Evolutionary conservation across 2,329 filamentous ascomycete species (phyloP).

Genomic region (Fusarium vanettenii): DNA sequence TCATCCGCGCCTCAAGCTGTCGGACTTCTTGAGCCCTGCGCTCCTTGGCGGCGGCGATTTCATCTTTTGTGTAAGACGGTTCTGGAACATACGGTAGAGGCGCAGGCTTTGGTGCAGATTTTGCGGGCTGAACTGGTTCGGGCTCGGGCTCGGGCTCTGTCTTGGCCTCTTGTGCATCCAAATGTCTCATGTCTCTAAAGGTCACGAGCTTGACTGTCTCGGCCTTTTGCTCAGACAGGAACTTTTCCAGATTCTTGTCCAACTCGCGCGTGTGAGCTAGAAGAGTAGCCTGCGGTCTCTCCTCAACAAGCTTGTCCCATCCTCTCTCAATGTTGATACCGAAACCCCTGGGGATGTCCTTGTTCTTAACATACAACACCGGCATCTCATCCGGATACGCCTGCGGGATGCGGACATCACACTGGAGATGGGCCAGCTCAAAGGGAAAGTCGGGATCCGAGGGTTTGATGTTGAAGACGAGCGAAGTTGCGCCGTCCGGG

Average conservation of each 20-base stretch:
- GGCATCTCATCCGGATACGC: constrained; percentile 71
- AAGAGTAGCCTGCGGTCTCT: constrained; percentile 67
- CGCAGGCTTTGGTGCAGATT: constrained; percentile 26
- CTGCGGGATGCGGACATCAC: constrained; percentile 72
- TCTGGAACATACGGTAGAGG: constrained; percentile 53
- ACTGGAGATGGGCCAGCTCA: constrained; percentile 76
- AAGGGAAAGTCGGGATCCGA: constrained; percentile 89
- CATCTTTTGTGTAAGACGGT: constrained; percentile 65
- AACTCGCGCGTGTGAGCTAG: constrained; percentile 75
- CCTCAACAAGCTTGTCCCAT: constrained; percentile 73
- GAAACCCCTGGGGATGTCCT: constrained; percentile 77
- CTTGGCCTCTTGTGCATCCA: constrained; percentile 43
- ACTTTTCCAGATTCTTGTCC: constrained; percentile 77
- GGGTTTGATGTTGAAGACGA: constrained; percentile 74
- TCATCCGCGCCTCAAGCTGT: constrained; percentile 81
- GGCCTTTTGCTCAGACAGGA: constrained; percentile 76
- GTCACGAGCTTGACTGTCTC: constrained; percentile 78
- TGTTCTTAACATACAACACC: constrained; percentile 72
- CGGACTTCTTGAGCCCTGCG: constrained; percentile 74
- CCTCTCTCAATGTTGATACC: constrained; percentile 81
- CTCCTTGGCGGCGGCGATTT: constrained; percentile 71
- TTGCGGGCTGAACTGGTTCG: constrained; percentile 14
- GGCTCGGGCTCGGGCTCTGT: constrained; percentile 23
- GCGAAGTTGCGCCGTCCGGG: constrained; percentile 62
- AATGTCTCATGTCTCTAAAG: constrained; percentile 67